Base-by-base conservation (phyloP, 2,329 filamentous ascomycete species). In the Beauveria scarabaeidicola region DNA sequence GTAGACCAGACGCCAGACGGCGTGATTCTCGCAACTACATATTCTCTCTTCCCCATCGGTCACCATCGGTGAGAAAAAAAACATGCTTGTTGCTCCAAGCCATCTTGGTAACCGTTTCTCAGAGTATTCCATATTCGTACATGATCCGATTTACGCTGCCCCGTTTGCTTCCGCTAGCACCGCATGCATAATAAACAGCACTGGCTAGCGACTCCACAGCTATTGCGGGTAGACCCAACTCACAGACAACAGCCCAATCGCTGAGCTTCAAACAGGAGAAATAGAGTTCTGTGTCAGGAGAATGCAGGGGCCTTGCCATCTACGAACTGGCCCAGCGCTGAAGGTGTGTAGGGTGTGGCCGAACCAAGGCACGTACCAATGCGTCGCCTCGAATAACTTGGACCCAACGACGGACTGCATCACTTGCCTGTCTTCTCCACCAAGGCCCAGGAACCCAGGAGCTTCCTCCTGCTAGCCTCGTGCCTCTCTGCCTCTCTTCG, bases 401-500 rank as follows among this genome's bases (percentile, higher is more conserved):
- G 60, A 46, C 56, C 43, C 44, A 63, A 52, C 11, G 61, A 63
- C 64, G 3, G 64, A 62, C 9, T 64, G 61, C 41, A 48, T 60
- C 27, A 66, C 63, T 36, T 66, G 63, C 40, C 17, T 53, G 60
- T 53, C 32, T 36, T 11, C 11, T 48, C 36, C 46, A n/a, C n/a
- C 13, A 1, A 21, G 8, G 17, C 27, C 13, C 21, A 19, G 32
- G 9, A 32, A 50, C 25, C 19, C 44, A 54, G 36, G n/a, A 47
- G 23, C 15, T 13, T 36, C 25, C 8, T 36, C 32, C 27, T n/a
- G 38, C 53, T 63, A n/a, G 23, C 46, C 38, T 51, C 32, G 15
- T 51, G 40, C 32, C 32, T 36, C 11, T 36, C 32, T 36, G 32
- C 11, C 32, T 36, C 32, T 36, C 1, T 47, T 38, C 48, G 36